These are phyloP conservation scores for Rhodotorula taiwanensis DNA, from an alignment of 768 basidiomycete genomes.

Conservation along the genomic window DNA sequence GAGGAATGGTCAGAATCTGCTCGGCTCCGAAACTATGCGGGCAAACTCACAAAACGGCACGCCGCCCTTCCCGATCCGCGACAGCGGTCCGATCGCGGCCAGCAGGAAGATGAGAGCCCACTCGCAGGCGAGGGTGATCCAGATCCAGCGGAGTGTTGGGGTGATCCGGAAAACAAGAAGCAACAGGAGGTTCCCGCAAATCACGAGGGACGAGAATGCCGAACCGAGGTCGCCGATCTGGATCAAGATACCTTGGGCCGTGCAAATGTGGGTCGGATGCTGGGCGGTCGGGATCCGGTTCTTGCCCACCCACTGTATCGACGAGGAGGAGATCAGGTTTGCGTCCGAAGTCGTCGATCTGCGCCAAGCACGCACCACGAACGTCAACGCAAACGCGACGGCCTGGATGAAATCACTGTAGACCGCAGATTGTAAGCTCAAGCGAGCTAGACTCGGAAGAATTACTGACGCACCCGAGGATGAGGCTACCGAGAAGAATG, in stretches of 20 bases:
- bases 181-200: conserved; percentile 18
- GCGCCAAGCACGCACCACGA: not conserved
- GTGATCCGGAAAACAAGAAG: conserved; percentile 10
- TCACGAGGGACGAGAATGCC: conserved; percentile 16
- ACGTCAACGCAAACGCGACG: conserved; percentile 13
- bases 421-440: not conserved
- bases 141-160: not conserved
- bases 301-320: conserved; percentile 12
- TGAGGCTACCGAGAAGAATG: conserved; percentile 1
- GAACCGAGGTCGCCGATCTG: conserved; percentile 20
- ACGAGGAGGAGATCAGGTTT: not conserved
- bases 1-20: not conserved
- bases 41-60: conserved; percentile 19
- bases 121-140: not conserved
- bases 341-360: not conserved
- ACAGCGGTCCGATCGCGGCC: conserved; percentile 1
- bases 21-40: too few relatives aligned
- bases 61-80: not conserved
- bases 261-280: conserved; percentile 5
- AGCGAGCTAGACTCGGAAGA: not conserved
- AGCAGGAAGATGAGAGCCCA: conserved; percentile 9
- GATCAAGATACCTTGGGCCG: conserved; percentile 20
- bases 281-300: not conserved
- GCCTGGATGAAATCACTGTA: conserved; percentile 13
- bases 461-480: conserved; percentile 1